Conservation (phyloP, 441 rosid species). For the Gossypium lobatum region DNA sequence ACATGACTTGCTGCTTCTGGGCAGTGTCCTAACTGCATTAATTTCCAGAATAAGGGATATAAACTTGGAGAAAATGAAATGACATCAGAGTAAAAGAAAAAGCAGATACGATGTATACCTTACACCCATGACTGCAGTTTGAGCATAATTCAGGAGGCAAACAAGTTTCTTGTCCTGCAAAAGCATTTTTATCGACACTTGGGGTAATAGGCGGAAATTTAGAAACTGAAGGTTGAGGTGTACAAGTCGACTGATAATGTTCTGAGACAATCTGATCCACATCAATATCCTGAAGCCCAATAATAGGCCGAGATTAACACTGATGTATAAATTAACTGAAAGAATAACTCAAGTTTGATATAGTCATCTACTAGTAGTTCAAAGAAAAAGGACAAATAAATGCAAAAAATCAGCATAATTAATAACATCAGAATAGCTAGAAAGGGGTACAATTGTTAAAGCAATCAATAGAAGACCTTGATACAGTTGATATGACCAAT, state of each 20-base stretch:
- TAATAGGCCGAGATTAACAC: neutral
- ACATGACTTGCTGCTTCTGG: constrained; percentile 64
- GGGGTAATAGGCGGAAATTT: constrained; percentile 57
- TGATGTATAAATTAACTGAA: constrained; percentile 4
- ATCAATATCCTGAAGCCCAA: constrained; percentile 61
- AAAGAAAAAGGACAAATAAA: neutral
- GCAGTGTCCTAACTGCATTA: constrained; percentile 80
- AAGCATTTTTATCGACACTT: constrained; percentile 30
- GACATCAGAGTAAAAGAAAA: constrained; percentile 4
- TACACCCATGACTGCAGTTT: constrained; percentile 71
- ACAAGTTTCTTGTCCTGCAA: constrained; percentile 30
- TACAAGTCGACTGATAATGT: constrained; percentile 68
- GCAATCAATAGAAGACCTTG: constrained; percentile 8
- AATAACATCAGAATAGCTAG: neutral
- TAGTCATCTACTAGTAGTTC: neutral
- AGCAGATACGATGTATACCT: constrained; percentile 36
- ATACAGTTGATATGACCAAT: neutral
- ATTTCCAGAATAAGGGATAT: constrained; percentile 26
- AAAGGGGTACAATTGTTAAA: neutral
- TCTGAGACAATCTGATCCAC: constrained; percentile 85
- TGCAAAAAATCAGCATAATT: neutral
- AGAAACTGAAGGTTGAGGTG: constrained; percentile 65
- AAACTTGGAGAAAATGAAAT: constrained; percentile 18
- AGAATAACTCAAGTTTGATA: neutral
- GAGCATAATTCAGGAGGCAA: constrained; percentile 65